Evolutionary conservation across 163 green algal species (phyloP).

Genomic region (Prototheca wickerhamii): DNA sequence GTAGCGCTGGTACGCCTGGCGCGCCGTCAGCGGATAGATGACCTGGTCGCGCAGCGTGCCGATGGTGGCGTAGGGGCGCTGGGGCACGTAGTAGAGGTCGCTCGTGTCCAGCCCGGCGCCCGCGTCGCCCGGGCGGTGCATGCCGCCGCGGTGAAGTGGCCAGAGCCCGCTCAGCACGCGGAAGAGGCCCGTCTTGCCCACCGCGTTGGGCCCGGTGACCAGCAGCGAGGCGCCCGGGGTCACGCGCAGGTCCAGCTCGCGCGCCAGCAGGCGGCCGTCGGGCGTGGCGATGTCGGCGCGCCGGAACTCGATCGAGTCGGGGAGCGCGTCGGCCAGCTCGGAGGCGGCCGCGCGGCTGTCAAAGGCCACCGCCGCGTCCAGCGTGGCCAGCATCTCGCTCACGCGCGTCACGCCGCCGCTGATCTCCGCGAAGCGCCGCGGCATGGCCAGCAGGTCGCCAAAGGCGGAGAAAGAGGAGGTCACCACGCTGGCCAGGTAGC

Average conservation of each 20-base stretch:
- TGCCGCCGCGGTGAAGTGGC: slow-evolving; percentile 36
- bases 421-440: slow-evolving; percentile 61
- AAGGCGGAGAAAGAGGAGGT: slow-evolving; percentile 65
- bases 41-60: slow-evolving; percentile 56
- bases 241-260: slow-evolving; percentile 38
- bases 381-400: slow-evolving; percentile 45
- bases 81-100: slow-evolving; percentile 59
- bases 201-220: slow-evolving; percentile 56
- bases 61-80: slow-evolving; percentile 59
- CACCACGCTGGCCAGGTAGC: slow-evolving; percentile 69
- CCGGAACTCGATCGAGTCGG: slow-evolving; percentile 22
- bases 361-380: slow-evolving; percentile 14
- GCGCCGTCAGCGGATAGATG: slow-evolving; percentile 43
- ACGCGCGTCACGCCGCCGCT: slow-evolving; percentile 35
- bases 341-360: not conserved
- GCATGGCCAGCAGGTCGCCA: slow-evolving; percentile 61
- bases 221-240: slow-evolving; percentile 42
- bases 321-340: not conserved
- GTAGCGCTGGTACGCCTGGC: slow-evolving; percentile 10
- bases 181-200: slow-evolving; percentile 63
- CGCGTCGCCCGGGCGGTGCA: slow-evolving; percentile 12
- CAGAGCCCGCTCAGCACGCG: slow-evolving; percentile 62
- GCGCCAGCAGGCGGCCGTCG: slow-evolving; percentile 40
- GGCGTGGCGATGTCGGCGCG: slow-evolving; percentile 45
- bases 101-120: slow-evolving; percentile 6